Percentiles rank a stretch among this genome's conserved stretches.
Conservation (phyloP, 2,329 filamentous ascomycete genomes). For the Pyricularia sp. region DNA sequence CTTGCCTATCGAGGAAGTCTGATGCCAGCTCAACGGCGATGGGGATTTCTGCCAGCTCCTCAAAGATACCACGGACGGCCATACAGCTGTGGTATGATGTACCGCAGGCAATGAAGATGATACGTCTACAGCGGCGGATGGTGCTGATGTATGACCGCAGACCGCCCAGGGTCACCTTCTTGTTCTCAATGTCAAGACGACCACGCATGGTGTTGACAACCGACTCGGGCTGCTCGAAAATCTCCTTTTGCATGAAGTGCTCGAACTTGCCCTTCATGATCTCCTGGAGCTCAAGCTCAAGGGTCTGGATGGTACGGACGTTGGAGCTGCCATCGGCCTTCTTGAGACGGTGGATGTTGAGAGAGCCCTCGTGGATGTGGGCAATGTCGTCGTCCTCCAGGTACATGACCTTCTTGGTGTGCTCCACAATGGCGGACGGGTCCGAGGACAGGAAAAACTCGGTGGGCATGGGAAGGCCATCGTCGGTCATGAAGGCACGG, state of each 20-base stretch:
- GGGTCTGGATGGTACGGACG: constrained; percentile 94
- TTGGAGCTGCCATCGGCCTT: constrained; percentile 97
- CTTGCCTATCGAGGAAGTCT: constrained; percentile 93
- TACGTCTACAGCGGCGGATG: constrained; percentile 90
- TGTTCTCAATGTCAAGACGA: constrained; percentile 87
- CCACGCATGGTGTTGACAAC: constrained; percentile 99
- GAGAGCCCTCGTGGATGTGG: constrained; percentile 96
- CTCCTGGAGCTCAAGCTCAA: constrained; percentile 98
- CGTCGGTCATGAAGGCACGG: constrained; percentile 96
- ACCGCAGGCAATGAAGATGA: constrained; percentile 98
- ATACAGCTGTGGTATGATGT: constrained; percentile 99
- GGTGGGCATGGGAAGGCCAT: constrained; percentile 93
- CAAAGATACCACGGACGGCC: constrained; percentile 95
- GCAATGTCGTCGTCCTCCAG: constrained; percentile 99
- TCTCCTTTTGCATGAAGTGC: constrained; percentile 99
- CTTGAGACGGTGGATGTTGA: constrained; percentile 97
- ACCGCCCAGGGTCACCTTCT: constrained; percentile 90
- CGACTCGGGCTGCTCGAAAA: constrained; percentile 99
- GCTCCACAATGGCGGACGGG: constrained; percentile 95
- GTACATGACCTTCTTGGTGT: constrained; percentile 99
- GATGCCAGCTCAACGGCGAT: constrained; percentile 96
- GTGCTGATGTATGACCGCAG: constrained; percentile 93
- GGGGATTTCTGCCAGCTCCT: constrained; percentile 95
- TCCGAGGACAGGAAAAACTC: constrained; percentile 99
- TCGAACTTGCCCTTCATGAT: constrained; percentile 99